These are phyloP conservation scores for Globisporangium parvum DNA, from an alignment of 352 stramenopile species.

Conservation along the genomic window DNA sequence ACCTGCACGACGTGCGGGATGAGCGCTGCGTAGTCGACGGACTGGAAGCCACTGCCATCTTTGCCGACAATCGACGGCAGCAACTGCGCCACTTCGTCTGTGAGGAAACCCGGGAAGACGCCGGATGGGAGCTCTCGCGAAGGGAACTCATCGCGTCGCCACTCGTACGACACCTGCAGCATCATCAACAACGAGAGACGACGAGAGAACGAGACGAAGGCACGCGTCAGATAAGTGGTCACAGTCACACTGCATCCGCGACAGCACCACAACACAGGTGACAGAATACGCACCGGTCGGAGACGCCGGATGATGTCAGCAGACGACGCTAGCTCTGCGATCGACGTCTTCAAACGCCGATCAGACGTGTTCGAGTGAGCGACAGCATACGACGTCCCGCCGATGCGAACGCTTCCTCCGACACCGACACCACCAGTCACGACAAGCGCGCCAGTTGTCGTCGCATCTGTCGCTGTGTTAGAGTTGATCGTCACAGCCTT, in stretches of 20 bases:
- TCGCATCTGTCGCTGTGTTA: conserved; percentile 13
- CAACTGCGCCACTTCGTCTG: conserved; percentile 53
- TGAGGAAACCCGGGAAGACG: conserved; percentile 46
- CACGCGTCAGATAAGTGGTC: too few species aligned
- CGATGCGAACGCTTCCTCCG: conserved; percentile 16
- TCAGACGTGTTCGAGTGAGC: conserved; percentile 21
- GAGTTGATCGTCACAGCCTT: conserved; percentile 17
- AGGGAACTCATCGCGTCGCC: conserved; percentile 38
- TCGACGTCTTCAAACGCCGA: conserved; percentile 28
- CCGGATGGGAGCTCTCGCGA: conserved; percentile 29
- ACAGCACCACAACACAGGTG: background rate
- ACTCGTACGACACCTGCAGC: conserved; percentile 43
- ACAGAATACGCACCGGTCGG: conserved; percentile 27
- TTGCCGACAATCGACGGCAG: conserved; percentile 48
- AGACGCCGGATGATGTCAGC: conserved; percentile 23
- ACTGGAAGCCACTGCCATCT: conserved; percentile 42
- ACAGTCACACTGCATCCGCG: too few species aligned
- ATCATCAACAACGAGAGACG: background rate
- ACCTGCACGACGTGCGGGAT: conserved; percentile 47
- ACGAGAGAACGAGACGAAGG: background rate
- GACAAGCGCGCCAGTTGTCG: conserved; percentile 28
- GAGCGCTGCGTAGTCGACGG: conserved; percentile 51
- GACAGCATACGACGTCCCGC: conserved; percentile 16
- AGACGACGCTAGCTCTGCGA: conserved; percentile 19
- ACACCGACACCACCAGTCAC: conserved; percentile 34